Conservation (phyloP, 2,329 filamentous ascomycete species). For the Pseudogymnoascus sp. region DNA sequence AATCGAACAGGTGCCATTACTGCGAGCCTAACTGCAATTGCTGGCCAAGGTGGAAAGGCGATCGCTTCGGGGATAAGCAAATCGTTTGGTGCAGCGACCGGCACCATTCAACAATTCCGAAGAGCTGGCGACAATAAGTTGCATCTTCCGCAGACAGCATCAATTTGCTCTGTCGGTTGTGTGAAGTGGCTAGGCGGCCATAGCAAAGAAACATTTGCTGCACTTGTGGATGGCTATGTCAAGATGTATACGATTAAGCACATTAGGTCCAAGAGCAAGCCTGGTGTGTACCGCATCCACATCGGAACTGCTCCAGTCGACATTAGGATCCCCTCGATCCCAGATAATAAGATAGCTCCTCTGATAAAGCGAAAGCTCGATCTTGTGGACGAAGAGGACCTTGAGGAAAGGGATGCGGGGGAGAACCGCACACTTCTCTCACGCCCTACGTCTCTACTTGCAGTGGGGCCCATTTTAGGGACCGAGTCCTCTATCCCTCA, state of each 20-base stretch:
- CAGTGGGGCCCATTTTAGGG: slow-evolving; percentile 32
- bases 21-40: slow-evolving; percentile 35
- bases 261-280: slow-evolving; percentile 44
- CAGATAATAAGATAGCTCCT: slow-evolving; percentile 51
- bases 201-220: slow-evolving; percentile 53
- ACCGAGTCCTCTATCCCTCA: slow-evolving; percentile 59
- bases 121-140: slow-evolving; percentile 71
- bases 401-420: slow-evolving; percentile 22
- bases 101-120: slow-evolving; percentile 61
- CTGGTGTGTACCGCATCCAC: slow-evolving; percentile 44
- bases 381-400: slow-evolving; percentile 30
- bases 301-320: slow-evolving; percentile 56
- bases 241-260: slow-evolving; percentile 47
- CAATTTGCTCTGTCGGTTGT: slow-evolving; percentile 49
- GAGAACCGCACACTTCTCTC: slow-evolving; percentile 17
- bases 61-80: slow-evolving; percentile 67
- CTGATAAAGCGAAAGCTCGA: slow-evolving; percentile 50
- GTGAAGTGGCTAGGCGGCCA: slow-evolving; percentile 56
- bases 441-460: slow-evolving; percentile 20
- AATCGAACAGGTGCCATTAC: slow-evolving; percentile 24
- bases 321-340: slow-evolving; percentile 56
- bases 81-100: slow-evolving; percentile 63
- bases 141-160: slow-evolving; percentile 51
- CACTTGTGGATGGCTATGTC: slow-evolving; percentile 51
- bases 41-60: slow-evolving; percentile 64